A percentile compares a stretch with the other conserved stretches of the same genome.
Conservation (phyloP, 2,329 filamentous ascomycete species). For the Aspergillus amoenus region DNA sequence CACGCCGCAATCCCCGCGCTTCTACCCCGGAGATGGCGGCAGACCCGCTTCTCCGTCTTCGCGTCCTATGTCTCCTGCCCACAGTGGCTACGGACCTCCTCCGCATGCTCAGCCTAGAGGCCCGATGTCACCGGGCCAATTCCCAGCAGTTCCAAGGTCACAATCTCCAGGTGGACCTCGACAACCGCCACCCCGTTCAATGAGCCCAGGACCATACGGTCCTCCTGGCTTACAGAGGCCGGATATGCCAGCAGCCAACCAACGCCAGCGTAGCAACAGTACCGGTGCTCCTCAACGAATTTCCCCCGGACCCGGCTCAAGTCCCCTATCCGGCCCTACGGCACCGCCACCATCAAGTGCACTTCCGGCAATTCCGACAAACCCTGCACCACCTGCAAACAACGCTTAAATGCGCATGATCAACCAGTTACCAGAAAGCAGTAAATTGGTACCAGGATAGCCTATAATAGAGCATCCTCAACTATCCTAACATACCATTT, state of each 20-base stretch:
- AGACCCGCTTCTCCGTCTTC: conserved; percentile 19
- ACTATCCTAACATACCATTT: background rate
- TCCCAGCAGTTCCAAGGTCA: conserved; percentile 37
- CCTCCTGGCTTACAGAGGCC: conserved; percentile 42
- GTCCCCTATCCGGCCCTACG: conserved; percentile 26
- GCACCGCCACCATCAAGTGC: conserved; percentile 37
- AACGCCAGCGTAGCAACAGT: conserved; percentile 47
- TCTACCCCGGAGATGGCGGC: conserved; percentile 31
- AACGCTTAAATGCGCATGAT: conserved; percentile 10
- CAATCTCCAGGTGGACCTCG: conserved; percentile 33
- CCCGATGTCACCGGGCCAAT: conserved; percentile 33
- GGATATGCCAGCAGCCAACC: conserved; percentile 33
- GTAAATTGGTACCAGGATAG: background rate
- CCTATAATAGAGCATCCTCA: background rate
- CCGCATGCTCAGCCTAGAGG: conserved; percentile 26
- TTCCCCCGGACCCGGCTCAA: conserved; percentile 21
- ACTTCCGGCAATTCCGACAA: conserved; percentile 44
- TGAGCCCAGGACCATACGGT: conserved; percentile 48
- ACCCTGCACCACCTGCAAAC: conserved; percentile 26
- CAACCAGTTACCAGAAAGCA: background rate
- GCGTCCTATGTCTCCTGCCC: conserved; percentile 40
- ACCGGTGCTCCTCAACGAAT: conserved; percentile 29
- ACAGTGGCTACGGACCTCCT: conserved; percentile 27
- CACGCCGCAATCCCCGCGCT: conserved; percentile 32
- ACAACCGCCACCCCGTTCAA: conserved; percentile 27